Conservation (phyloP, 2,329 filamentous ascomycete genomes). For the Fragosphaeria purpurea region DNA sequence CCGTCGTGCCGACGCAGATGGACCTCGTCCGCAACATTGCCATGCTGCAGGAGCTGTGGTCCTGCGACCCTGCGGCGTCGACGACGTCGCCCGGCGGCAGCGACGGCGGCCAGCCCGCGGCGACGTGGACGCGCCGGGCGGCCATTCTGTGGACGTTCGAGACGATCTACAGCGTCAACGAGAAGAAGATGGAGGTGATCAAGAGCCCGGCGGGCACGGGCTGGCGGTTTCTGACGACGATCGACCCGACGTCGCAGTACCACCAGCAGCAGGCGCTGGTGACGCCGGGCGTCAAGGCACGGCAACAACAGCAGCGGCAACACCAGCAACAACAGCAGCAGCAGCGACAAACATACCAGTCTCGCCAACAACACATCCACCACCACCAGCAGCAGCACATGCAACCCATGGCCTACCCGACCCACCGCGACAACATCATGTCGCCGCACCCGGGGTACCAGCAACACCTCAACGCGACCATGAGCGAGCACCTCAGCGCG, state of each 20-base stretch:
- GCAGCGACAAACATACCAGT: background rate
- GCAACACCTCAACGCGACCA: slow-evolving; percentile 43
- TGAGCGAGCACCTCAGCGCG: slow-evolving; percentile 45
- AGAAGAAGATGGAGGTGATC: slow-evolving; percentile 31
- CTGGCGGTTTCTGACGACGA: slow-evolving; percentile 53
- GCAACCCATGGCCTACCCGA: slow-evolving; percentile 12
- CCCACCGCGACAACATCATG: slow-evolving; percentile 36
- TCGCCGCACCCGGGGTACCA: slow-evolving; percentile 40
- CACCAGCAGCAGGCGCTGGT: slow-evolving; percentile 40
- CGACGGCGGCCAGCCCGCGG: slow-evolving; percentile 8
- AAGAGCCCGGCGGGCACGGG: slow-evolving; percentile 44
- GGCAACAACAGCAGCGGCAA: slow-evolving; percentile 1
- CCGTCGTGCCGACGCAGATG: slow-evolving; percentile 31
- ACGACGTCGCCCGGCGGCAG: slow-evolving; percentile 12
- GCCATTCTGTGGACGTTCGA: slow-evolving; percentile 56
- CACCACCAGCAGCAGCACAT: background rate
- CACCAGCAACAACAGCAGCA: slow-evolving; percentile 4
- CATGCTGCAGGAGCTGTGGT: slow-evolving; percentile 60
- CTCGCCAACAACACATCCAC: slow-evolving; percentile 5
- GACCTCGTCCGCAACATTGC: slow-evolving; percentile 51
- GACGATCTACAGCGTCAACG: slow-evolving; percentile 35
- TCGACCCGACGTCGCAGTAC: slow-evolving; percentile 49
- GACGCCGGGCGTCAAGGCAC: slow-evolving; percentile 9
- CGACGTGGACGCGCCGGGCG: slow-evolving; percentile 45
- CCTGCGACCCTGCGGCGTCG: slow-evolving; percentile 31